Percentiles rank a stretch among this genome's conserved stretches.
Evolutionary conservation across 257 asterid species (phyloP).

Genomic region (Mentha longifolia): DNA sequence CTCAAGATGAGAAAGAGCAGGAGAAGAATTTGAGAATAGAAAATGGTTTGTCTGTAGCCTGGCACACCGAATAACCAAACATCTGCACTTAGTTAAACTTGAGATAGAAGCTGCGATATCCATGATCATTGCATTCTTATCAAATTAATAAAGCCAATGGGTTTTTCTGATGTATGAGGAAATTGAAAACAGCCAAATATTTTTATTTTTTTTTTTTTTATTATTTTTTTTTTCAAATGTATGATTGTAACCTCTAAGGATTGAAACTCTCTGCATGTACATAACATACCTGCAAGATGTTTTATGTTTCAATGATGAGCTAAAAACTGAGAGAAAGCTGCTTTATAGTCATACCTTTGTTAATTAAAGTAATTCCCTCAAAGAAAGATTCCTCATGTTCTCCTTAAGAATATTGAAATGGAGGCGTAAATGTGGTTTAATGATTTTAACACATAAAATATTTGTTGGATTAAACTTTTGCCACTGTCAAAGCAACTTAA

Average conservation of each 20-base stretch:
- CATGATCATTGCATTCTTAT: not conserved
- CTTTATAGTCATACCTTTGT: not conserved
- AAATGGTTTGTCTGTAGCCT: not conserved
- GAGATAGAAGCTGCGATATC: not conserved
- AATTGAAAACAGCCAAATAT: not conserved
- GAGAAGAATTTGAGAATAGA: not conserved
- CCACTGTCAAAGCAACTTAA: not conserved
- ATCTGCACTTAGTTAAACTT: not conserved
- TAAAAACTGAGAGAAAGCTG: not conserved
- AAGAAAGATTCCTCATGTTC: not conserved
- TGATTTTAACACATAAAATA: slow-evolving; percentile 1
- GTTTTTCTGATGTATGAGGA: not conserved
- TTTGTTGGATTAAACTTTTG: not conserved
- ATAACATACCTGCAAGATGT: not conserved
- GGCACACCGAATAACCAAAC: not conserved
- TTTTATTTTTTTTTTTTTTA: too few species aligned
- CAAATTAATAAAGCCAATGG: not conserved
- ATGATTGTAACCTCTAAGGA: not conserved
- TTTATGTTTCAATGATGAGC: not conserved
- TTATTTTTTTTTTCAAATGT: too few species aligned
- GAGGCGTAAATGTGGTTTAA: not conserved
- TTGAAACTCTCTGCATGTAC: not conserved
- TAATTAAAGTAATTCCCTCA: not conserved
- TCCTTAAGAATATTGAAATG: not conserved
- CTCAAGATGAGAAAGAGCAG: not conserved